Base-by-base conservation (phyloP, 306 rosid species). In the Elaeagnus macrophylla region DNA sequence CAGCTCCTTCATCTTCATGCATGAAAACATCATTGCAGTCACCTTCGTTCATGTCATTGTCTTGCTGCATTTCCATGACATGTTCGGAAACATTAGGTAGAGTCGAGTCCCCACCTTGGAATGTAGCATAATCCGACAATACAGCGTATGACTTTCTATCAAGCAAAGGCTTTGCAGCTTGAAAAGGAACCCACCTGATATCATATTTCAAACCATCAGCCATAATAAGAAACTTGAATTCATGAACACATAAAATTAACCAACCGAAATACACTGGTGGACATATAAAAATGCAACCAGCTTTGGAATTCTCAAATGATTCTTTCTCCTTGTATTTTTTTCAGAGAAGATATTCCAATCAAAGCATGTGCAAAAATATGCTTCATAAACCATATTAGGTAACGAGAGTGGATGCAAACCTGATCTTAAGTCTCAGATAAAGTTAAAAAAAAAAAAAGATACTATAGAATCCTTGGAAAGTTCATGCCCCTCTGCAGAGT, bases 121-220 rank as follows among this genome's bases (percentile, higher is more conserved):
- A 57, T 61, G 54, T 51, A 52, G 85, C 60, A 75, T 67, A 67
- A 72, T 87, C 89, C 7, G 96, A 93, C 57, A 93, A 70, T 69
- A 84, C 83, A 51, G 59, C 95, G 47, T 93, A 87, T 19, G 67
- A 72, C 59, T 54, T 77, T 78, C 66, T 68, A 68, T 93, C 95
- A 52, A 93, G 99, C 69, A 75, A 73, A 75, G 85, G 95, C 80
- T 73, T 82, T 17, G 80, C 83, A 17, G 72, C 58, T 64, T 78
- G 84, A 79, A 82, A 91, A 48, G 75, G 64, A 62, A 91, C 73
- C 96, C 96, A 91, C 88, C 99, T 91, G 94, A 71, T 37, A 60
- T 37, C 37, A 48, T 37, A 54, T 64, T 66, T 57, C 57, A 25
- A 57, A 41, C 43, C n/a, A 63, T 81, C 70, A 86, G 70, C 64